A percentile compares a stretch with the other conserved stretches of the same genome.
Evolutionary conservation across 2,329 filamentous ascomycete species (phyloP).

Genomic region (Beauveria sp.): DNA sequence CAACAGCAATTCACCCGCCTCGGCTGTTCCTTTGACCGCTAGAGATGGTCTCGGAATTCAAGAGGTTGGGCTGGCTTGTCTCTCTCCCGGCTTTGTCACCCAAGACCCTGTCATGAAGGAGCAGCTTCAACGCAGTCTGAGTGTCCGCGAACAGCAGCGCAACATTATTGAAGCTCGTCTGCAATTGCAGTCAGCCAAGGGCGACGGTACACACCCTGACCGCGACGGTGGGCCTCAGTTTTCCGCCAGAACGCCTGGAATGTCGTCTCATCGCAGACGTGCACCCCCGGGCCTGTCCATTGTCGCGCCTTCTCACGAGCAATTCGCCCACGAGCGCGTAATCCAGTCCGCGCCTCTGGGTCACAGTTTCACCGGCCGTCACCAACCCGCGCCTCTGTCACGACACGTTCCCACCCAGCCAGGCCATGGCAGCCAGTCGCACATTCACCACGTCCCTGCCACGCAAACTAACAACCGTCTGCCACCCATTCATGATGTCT

Average conservation of each 20-base stretch:
- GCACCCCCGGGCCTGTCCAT: conserved; percentile 88
- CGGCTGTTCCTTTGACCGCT: conserved; percentile 69
- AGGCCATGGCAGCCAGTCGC: conserved; percentile 73
- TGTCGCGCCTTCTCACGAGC: conserved; percentile 84
- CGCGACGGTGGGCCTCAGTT: conserved; percentile 46
- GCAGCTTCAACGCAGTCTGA: conserved; percentile 88
- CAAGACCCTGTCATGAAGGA: conserved; percentile 96
- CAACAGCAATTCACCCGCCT: conserved; percentile 44
- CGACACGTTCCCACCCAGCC: conserved; percentile 75
- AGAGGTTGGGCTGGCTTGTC: conserved; percentile 85
- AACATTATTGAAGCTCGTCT: conserved; percentile 88
- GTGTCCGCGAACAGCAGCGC: conserved; percentile 86
- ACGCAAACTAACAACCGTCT: conserved; percentile 86
- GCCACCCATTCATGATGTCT: conserved; percentile 90
- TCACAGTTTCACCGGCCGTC: conserved; percentile 88
- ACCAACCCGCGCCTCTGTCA: conserved; percentile 68
- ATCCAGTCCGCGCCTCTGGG: conserved; percentile 94
- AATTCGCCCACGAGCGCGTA: conserved; percentile 88
- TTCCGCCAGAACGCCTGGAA: conserved; percentile 63
- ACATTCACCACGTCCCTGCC: conserved; percentile 84
- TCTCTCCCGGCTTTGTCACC: conserved; percentile 92
- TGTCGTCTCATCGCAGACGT: conserved; percentile 61
- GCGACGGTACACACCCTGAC: conserved; percentile 50
- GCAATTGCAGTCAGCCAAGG: conserved; percentile 79
- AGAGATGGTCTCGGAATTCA: conserved; percentile 77